phyloP scores from a whole-genome alignment of 192 early-diverging fungal species.

The Diversispora eburnea region DNA sequence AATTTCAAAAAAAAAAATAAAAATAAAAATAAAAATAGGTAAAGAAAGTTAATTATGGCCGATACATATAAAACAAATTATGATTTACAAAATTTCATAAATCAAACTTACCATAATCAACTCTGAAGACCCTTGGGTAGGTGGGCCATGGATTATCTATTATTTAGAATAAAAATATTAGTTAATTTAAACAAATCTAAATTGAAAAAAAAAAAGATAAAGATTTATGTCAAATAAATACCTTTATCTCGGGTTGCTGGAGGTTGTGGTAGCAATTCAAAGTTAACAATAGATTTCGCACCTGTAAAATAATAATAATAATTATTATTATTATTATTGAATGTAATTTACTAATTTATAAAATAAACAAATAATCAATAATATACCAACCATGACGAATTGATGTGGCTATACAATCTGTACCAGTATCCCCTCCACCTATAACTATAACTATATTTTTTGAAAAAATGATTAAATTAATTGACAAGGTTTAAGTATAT shows the following conservation, averaged over 20 bases:
- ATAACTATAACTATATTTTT: slow-evolving; percentile 73
- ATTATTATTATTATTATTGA: no score
- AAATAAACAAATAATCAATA: not conserved
- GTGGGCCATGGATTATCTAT: slow-evolving; percentile 97
- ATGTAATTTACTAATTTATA: not conserved
- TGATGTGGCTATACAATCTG: slow-evolving; percentile 94
- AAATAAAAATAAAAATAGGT: not conserved
- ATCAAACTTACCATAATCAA: slow-evolving; percentile 62
- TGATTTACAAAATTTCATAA: no score
- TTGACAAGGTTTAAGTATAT: not conserved
- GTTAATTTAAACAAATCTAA: not conserved
- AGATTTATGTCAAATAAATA: not conserved
- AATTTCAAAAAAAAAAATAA: not conserved
- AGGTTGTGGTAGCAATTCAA: slow-evolving; percentile 95
- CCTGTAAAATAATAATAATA: slow-evolving; percentile 37
- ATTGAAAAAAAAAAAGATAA: not conserved
- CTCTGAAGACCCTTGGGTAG: slow-evolving; percentile 91
- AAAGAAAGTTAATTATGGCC: not conserved
- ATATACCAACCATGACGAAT: slow-evolving; percentile 64
- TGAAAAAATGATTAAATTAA: not conserved
- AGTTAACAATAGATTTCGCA: slow-evolving; percentile 86
- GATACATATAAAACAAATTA: no score
- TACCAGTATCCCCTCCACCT: slow-evolving; percentile 97
- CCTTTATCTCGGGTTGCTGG: slow-evolving; percentile 64
- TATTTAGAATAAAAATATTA: no score